Conservation (phyloP, 129 eudicot species). For the Sambucus nigra region DNA sequence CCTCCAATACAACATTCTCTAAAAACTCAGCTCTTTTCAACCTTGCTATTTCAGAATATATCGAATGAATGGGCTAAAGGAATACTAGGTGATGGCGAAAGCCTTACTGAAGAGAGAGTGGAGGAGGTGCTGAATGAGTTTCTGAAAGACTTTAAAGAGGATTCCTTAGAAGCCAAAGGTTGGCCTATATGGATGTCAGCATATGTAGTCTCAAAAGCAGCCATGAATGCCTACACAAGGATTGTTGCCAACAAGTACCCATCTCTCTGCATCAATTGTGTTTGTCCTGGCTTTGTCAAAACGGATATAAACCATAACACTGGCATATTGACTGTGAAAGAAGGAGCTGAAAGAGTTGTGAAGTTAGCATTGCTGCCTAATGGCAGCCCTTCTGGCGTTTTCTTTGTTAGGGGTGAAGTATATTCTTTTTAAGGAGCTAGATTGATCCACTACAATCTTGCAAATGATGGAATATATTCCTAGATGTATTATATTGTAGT, state of each 20-base stretch:
- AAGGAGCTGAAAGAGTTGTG: constrained; percentile 47
- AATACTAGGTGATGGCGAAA: constrained; percentile 27
- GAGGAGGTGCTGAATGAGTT: constrained; percentile 39
- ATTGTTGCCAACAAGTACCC: constrained; percentile 47
- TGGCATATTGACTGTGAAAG: constrained; percentile 31
- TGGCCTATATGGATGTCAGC: constrained; percentile 51
- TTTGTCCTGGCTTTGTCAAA: constrained; percentile 55
- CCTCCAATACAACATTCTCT: no score
- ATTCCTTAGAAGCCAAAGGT: constrained; percentile 20
- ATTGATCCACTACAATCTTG: background rate
- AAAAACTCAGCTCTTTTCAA: background rate
- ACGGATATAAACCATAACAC: constrained; percentile 35
- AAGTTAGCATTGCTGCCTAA: constrained; percentile 34
- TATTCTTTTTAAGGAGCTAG: constrained; percentile 14
- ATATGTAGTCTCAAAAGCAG: constrained; percentile 52
- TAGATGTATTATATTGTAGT: no score
- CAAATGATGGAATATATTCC: no score
- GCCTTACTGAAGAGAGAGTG: constrained; percentile 41
- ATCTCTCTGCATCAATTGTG: constrained; percentile 26
- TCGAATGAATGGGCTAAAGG: constrained; percentile 44
- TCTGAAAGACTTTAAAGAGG: constrained; percentile 44
- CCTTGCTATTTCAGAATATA: constrained; percentile 35
- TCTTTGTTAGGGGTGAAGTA: constrained; percentile 18
- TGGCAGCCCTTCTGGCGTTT: constrained; percentile 44
- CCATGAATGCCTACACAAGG: constrained; percentile 62